Evolutionary conservation across 345 rosid species (phyloP), one percentile per base, ranked within the genome.

Genomic region (Salix caprea): DNA sequence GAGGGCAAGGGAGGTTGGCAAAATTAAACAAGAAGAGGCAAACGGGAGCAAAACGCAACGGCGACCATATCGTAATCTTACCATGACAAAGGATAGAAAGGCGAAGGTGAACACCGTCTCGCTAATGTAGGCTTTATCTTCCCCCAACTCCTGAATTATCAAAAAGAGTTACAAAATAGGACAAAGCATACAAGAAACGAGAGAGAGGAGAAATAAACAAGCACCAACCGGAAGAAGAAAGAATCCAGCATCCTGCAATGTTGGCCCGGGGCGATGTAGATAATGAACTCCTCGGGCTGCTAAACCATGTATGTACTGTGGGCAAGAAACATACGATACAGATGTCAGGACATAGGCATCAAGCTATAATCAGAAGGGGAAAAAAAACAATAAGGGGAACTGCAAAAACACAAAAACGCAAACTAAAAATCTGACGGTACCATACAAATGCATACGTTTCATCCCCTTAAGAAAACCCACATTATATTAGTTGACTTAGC

Each of bases 251-350:
- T 96, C 99, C 83, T 91, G 95, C 65, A 96, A 92, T 2, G 81
- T 84, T 14, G 97, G 97, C 16, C 98, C 99, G 0, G 99, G 94
- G 72, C 87, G 86, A 77, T 96, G 99, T 70, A 96, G 68, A 84
- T 93, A 96, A 84, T 93, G 99, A 77, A 96, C 94, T 84, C 99
- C 99, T 60, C 90, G 83, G 24, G 98, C 99, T 81, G 99, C 94
- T 79, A 92, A 81, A 71, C 97, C 97, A 85, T 96, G 99, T 77
- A 95, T 81, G 77, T 96, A 96, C 99, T 93, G 97, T 78, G 58
- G 73, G 67, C 30, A 69, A 58, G 15, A 21, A 21, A 32, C 44
- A 24, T 23, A 36, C 9, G 3, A 7, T 44, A 42, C 11, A 62
- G 4, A 34, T n/a, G 58, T 54, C 67, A 24, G 28, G 46, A 36